Percentiles rank a stretch among this genome's conserved stretches.
Conservation (phyloP, 1,139 yeast genomes). For the Maudiozyma humilis region DNA sequence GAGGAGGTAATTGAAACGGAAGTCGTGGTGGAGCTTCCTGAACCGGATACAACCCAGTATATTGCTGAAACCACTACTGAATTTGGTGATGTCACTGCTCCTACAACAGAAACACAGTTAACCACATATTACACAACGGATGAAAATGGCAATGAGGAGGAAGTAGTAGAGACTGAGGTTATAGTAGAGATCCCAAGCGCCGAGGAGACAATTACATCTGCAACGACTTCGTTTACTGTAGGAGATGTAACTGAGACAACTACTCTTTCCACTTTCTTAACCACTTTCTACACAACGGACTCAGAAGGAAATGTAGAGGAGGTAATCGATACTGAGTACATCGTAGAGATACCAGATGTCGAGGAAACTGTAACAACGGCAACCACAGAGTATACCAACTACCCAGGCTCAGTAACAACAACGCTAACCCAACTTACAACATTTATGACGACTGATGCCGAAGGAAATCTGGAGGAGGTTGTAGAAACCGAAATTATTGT, state of each 20-base stretch:
- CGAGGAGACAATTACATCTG: not conserved
- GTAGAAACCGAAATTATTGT: constrained; percentile 1
- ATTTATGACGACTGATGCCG: not conserved
- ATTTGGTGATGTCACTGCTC: not conserved
- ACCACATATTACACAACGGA: not conserved
- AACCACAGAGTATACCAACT: not conserved
- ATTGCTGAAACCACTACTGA: not conserved
- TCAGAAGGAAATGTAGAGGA: not conserved
- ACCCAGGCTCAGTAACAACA: not conserved
- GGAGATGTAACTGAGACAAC: not conserved
- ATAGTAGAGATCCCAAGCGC: not conserved
- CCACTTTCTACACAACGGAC: not conserved
- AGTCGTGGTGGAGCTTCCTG: constrained; percentile 22
- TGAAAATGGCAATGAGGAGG: not conserved
- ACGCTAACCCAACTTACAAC: not conserved
- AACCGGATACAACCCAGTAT: not conserved
- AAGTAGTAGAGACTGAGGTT: not conserved
- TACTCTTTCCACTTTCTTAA: not conserved
- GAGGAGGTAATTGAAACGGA: constrained; percentile 1
- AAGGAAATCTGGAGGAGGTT: not conserved
- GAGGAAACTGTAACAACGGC: not conserved
- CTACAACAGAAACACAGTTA: not conserved
- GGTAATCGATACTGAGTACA: not conserved
- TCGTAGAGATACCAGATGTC: constrained; percentile 1
- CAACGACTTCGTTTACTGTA: not conserved